Conservation (phyloP, 2,329 filamentous ascomycete genomes). For the Monosporascus sp. region DNA sequence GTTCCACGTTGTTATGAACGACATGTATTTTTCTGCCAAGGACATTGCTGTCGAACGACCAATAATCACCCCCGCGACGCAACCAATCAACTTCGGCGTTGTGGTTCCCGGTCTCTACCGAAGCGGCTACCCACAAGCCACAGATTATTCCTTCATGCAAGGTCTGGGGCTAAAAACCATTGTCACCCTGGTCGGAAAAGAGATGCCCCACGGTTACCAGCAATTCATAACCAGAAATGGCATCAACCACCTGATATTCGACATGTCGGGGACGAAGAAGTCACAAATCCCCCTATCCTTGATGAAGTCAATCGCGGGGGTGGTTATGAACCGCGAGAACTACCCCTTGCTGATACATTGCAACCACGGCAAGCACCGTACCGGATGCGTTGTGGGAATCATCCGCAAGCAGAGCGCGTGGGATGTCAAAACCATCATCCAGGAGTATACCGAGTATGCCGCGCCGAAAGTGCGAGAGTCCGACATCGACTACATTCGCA, state of each 20-base stretch:
- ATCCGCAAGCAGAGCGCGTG: conserved; percentile 70
- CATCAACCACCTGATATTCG: conserved; percentile 70
- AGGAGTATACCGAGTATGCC: conserved; percentile 69
- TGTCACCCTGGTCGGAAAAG: conserved; percentile 63
- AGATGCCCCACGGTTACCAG: conserved; percentile 47
- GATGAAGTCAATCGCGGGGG: conserved; percentile 65
- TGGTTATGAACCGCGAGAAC: conserved; percentile 68
- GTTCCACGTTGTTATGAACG: conserved; percentile 7
- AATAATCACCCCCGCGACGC: conserved; percentile 1
- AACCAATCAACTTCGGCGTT: conserved; percentile 69
- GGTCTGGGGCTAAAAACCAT: conserved; percentile 71
- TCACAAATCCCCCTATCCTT: conserved; percentile 60
- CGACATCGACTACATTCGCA: conserved; percentile 53
- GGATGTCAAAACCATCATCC: conserved; percentile 55
- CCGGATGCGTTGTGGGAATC: conserved; percentile 80
- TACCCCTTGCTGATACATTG: conserved; percentile 85
- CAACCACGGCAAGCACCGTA: conserved; percentile 91
- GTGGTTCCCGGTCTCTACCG: conserved; percentile 74
- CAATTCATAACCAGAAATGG: conserved; percentile 61
- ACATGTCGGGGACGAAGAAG: conserved; percentile 87
- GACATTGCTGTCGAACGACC: conserved; percentile 12
- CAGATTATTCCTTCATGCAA: conserved; percentile 67
- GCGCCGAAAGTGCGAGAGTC: conserved; percentile 55
- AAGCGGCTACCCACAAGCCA: conserved; percentile 70
- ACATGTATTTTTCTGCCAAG: conserved; percentile 10